A percentile compares a stretch with the other conserved stretches of the same genome.
These are phyloP conservation scores for Tetrahymena borealis DNA, from an alignment of 73 alveolate genomes.

Conservation along the genomic window DNA sequence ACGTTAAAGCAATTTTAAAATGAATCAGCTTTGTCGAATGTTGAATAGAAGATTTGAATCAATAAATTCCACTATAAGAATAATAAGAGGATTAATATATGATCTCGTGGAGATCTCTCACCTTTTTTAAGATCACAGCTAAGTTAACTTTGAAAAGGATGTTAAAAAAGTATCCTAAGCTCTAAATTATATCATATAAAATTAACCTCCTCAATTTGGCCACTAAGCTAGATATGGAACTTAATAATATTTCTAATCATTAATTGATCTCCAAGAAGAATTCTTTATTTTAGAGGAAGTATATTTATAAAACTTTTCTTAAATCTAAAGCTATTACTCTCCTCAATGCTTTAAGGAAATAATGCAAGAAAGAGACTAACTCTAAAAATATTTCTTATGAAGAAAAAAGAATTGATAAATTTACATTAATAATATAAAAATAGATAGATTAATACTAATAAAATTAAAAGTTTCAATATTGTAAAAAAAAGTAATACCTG, in stretches of 20 bases:
- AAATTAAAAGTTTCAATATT: no score
- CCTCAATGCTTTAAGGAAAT: not conserved
- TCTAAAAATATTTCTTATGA: not conserved
- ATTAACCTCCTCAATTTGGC: not conserved
- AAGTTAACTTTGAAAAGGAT: not conserved
- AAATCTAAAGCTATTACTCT: not conserved
- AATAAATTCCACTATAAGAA: not conserved
- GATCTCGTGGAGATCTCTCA: not conserved
- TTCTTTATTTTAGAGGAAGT: not conserved
- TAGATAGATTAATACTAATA: no score
- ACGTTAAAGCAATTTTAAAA: not conserved
- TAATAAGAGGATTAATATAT: not conserved
- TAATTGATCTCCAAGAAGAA: not conserved
- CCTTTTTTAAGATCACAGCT: not conserved
- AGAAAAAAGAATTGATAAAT: not conserved
- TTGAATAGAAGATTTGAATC: not conserved
- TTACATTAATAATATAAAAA: no score
- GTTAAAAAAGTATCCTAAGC: not conserved
- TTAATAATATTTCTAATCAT: not conserved
- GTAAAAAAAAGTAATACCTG: no score
- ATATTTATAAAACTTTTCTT: not conserved
- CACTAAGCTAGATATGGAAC: not conserved
- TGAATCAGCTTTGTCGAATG: not conserved
- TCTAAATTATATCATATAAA: not conserved
- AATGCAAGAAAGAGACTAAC: not conserved